These are phyloP conservation scores for Hypoxylon sp. DNA, from an alignment of 2,329 filamentous ascomycete species.

Conservation along the genomic window DNA sequence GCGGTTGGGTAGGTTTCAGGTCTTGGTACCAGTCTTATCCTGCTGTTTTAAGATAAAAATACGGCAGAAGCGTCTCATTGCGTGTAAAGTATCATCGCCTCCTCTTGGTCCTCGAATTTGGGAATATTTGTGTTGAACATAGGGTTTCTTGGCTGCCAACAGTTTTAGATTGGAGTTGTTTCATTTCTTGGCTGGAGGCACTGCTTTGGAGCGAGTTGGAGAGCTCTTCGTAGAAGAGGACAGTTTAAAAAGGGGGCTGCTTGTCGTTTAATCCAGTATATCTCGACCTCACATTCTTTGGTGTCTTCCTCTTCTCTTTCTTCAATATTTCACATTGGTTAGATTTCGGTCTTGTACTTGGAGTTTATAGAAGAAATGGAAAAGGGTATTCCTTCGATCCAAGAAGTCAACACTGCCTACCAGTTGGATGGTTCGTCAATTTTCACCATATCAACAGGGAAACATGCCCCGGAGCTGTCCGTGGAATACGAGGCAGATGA, in stretches of 20 bases:
- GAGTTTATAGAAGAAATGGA: slow-evolving; percentile 13
- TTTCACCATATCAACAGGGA: not conserved
- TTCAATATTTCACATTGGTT: not conserved
- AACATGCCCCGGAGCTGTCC: not conserved
- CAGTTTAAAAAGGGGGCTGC: not conserved
- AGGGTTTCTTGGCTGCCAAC: slow-evolving; percentile 28
- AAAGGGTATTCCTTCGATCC: slow-evolving; percentile 1
- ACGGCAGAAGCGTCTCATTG: slow-evolving; percentile 11
- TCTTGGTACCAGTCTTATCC: slow-evolving; percentile 26
- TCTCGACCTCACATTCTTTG: not conserved
- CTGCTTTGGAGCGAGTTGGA: slow-evolving; percentile 2
- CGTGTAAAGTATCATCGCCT: slow-evolving; percentile 23
- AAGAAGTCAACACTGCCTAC: not conserved
- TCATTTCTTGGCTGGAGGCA: slow-evolving; percentile 5
- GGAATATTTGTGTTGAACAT: slow-evolving; percentile 5
- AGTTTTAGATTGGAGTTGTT: slow-evolving; percentile 19
- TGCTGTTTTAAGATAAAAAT: slow-evolving; percentile 25
- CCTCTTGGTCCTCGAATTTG: slow-evolving; percentile 9
- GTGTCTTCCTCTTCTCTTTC: not conserved
- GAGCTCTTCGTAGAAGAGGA: not conserved
- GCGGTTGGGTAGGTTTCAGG: slow-evolving; percentile 20
- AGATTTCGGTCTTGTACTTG: not conserved
- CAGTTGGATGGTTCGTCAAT: not conserved
- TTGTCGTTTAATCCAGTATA: slow-evolving; percentile 1
- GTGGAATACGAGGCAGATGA: slow-evolving; percentile 20